These are phyloP conservation scores for Daldinia bambusicola DNA, from an alignment of 495 filamentous ascomycete species.

Conservation along the genomic window DNA sequence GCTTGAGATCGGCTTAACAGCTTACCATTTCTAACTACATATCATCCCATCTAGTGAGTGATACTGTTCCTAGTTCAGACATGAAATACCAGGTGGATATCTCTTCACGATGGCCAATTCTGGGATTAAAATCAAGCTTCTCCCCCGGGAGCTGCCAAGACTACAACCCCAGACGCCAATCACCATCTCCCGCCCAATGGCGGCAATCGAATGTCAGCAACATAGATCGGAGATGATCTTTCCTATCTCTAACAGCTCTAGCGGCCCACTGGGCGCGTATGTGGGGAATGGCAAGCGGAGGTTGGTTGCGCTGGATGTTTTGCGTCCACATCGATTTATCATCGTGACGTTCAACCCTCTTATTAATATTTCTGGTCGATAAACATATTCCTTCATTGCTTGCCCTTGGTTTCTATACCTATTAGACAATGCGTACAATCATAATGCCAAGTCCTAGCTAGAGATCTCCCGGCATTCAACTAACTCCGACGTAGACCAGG, in stretches of 20 bases:
- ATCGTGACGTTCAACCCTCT: neutral
- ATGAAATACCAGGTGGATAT: constrained; percentile 16
- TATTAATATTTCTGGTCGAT: neutral
- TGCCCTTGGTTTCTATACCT: too few species aligned
- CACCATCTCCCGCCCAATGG: constrained; percentile 28
- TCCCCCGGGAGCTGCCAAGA: constrained; percentile 5
- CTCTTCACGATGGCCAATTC: constrained; percentile 15
- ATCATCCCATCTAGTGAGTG: neutral
- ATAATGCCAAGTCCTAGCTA: neutral
- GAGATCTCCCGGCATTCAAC: neutral
- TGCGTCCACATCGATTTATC: neutral
- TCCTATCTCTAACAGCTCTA: constrained; percentile 21
- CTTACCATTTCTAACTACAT: neutral
- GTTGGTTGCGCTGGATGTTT: neutral
- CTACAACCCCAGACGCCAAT: constrained; percentile 32
- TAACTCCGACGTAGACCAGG: neutral
- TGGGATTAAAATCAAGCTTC: constrained; percentile 39
- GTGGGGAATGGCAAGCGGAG: constrained; percentile 2
- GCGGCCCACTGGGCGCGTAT: neutral
- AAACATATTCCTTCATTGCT: too few species aligned
- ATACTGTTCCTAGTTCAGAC: neutral
- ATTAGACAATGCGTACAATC: neutral
- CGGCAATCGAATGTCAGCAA: constrained; percentile 41
- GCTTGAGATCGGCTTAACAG: neutral
- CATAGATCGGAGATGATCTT: constrained; percentile 43